Conservation (phyloP, 164 flowering plant genomes). For the Berberis thunbergii region DNA sequence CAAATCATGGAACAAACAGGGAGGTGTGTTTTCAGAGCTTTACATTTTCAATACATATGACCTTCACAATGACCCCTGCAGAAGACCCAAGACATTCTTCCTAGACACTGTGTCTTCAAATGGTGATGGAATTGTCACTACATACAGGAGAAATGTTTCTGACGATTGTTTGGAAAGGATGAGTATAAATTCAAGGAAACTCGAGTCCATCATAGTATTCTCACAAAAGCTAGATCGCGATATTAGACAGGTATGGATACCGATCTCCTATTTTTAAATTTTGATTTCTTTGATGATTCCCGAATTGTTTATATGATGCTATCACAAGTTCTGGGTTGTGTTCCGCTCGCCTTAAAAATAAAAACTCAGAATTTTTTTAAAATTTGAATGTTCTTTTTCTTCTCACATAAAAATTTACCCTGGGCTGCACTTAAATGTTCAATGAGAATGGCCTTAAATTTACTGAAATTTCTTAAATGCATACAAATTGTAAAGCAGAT, state of each 20-base stretch:
- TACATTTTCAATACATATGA: constrained; percentile 56
- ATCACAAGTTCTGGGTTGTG: too few relatives aligned
- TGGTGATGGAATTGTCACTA: constrained; percentile 25
- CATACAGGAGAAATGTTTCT: constrained; percentile 27
- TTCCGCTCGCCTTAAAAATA: too few relatives aligned
- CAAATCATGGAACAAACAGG: constrained; percentile 48
- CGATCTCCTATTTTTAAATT: not conserved
- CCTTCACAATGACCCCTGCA: constrained; percentile 51
- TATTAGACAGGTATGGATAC: constrained; percentile 37
- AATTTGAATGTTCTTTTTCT: too few relatives aligned
- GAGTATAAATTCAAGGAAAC: constrained; percentile 14
- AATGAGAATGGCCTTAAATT: too few relatives aligned
- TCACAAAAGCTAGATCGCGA: constrained; percentile 36
- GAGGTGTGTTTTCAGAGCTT: constrained; percentile 13
- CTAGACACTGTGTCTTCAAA: constrained; percentile 30
- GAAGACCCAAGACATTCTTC: constrained; percentile 43
- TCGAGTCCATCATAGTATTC: constrained; percentile 33
- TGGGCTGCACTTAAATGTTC: too few relatives aligned
- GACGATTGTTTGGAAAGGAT: constrained; percentile 22
- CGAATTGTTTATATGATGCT: too few relatives aligned
- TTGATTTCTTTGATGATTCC: too few relatives aligned
- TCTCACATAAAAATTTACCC: too few relatives aligned
- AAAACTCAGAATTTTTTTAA: too few relatives aligned
- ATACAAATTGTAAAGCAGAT: too few relatives aligned
- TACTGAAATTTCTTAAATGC: too few relatives aligned